Percentiles rank a stretch among this genome's conserved stretches.
Evolutionary conservation across 2,329 filamentous ascomycete genomes (phyloP).

Genomic region (Phaeomoniella chlamydospora): DNA sequence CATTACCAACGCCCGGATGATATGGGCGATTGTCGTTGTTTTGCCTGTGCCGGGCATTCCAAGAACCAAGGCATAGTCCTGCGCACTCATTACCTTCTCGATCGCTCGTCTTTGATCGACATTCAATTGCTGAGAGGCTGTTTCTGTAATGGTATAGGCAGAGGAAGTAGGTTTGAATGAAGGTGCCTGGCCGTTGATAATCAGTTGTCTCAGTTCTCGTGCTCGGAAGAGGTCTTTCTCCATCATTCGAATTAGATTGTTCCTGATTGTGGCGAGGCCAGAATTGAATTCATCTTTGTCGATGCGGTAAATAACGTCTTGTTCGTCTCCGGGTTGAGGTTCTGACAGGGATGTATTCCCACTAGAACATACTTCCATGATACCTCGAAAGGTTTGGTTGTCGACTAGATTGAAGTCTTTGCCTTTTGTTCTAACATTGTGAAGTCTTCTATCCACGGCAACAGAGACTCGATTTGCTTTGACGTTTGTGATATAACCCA

Average conservation of each 20-base stretch:
- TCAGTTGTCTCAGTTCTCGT: constrained; percentile 58
- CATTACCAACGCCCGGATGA: constrained; percentile 76
- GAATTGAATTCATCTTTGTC: constrained; percentile 99
- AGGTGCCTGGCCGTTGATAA: constrained; percentile 64
- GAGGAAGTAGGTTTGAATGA: constrained; percentile 55
- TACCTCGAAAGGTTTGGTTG: constrained; percentile 80
- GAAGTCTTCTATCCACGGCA: constrained; percentile 76
- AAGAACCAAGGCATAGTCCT: constrained; percentile 91
- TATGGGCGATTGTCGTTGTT: constrained; percentile 94
- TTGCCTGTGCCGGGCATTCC: constrained; percentile 98
- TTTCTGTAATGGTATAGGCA: constrained; percentile 44
- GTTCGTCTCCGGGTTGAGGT: constrained; percentile 23
- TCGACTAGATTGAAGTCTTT: constrained; percentile 58
- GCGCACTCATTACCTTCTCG: constrained; percentile 86
- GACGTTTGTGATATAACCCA: constrained; percentile 75
- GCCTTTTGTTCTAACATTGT: constrained; percentile 66
- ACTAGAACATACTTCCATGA: constrained; percentile 67
- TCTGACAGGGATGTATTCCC: constrained; percentile 17
- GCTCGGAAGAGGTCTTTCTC: constrained; percentile 58
- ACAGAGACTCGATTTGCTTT: constrained; percentile 66
- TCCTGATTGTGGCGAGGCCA: constrained; percentile 86
- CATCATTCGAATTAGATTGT: constrained; percentile 91
- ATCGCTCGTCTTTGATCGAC: constrained; percentile 77
- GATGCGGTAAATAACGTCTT: constrained; percentile 57
- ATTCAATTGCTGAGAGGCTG: constrained; percentile 53